Evolutionary conservation across 1,284 basidiomycete genomes (phyloP).

Genomic region (Puccinia sorghi): DNA sequence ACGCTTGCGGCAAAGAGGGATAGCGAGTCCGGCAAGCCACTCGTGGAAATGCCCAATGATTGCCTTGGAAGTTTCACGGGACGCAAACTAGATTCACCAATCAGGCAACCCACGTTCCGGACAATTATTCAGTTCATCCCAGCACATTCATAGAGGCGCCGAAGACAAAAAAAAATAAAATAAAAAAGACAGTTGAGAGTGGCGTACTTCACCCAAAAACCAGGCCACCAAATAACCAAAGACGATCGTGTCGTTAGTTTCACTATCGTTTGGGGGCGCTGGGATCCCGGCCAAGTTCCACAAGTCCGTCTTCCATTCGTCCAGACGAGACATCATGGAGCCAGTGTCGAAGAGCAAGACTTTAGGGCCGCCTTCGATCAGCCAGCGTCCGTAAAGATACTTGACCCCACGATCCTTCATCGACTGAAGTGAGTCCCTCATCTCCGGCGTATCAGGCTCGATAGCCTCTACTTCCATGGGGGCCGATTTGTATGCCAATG

Average conservation of each 20-base stretch:
- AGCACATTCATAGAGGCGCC: not conserved
- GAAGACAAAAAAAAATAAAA: slow-evolving; percentile 56
- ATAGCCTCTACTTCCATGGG: slow-evolving; percentile 97
- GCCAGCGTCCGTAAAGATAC: slow-evolving; percentile 91
- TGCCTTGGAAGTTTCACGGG: slow-evolving; percentile 65
- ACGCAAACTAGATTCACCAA: slow-evolving; percentile 26
- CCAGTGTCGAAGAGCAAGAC: slow-evolving; percentile 95
- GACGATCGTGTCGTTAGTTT: slow-evolving; percentile 97
- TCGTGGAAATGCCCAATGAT: slow-evolving; percentile 98
- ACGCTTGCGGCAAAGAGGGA: slow-evolving; percentile 90
- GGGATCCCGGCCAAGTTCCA: slow-evolving; percentile 98
- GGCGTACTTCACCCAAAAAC: slow-evolving; percentile 87
- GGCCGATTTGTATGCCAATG: slow-evolving; percentile 91
- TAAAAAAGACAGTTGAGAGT: not conserved
- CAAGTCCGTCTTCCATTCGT: slow-evolving; percentile 97
- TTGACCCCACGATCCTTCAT: slow-evolving; percentile 90
- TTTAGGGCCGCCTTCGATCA: slow-evolving; percentile 90
- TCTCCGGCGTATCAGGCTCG: slow-evolving; percentile 65
- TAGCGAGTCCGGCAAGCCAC: slow-evolving; percentile 97
- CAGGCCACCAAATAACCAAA: slow-evolving; percentile 99
- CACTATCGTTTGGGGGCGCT: slow-evolving; percentile 89
- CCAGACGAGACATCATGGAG: slow-evolving; percentile 78
- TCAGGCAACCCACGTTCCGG: not conserved
- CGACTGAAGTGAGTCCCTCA: slow-evolving; percentile 65
- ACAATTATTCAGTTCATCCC: not conserved